phyloP scores from a whole-genome alignment of 768 basidiomycete species.

The Aureoboletus auriporus region DNA sequence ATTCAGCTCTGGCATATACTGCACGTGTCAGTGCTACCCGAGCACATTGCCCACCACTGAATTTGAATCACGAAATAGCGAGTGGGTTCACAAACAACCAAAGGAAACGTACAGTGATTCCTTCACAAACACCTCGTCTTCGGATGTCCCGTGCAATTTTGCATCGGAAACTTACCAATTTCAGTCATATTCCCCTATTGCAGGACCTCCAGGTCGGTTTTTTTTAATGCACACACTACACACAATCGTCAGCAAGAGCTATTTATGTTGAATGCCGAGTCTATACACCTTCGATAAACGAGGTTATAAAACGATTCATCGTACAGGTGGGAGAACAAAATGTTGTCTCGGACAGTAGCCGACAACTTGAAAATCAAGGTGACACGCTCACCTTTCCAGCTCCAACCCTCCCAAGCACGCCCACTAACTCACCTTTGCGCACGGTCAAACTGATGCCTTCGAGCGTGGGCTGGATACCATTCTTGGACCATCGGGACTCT shows the following conservation, averaged over 20 bases:
- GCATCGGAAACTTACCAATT: conserved; percentile 47
- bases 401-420: conserved; percentile 85
- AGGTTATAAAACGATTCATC: conserved; percentile 81
- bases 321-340: conserved; percentile 85
- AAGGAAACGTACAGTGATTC: conserved; percentile 50
- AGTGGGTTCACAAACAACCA: conserved; percentile 5
- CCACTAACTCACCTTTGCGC: conserved; percentile 81
- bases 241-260: neutral
- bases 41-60: conserved; percentile 83
- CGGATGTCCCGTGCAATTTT: neutral
- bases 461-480: conserved; percentile 53
- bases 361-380: conserved; percentile 41
- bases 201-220: conserved; percentile 74
- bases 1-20: conserved; percentile 87
- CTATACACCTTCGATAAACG: conserved; percentile 67
- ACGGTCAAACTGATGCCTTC: conserved; percentile 74
- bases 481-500: conserved; percentile 78
- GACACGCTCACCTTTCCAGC: conserved; percentile 67
- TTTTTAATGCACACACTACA: conserved; percentile 75
- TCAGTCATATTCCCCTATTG: conserved; percentile 81
- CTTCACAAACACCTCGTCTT: conserved; percentile 17
- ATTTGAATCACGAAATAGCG: conserved; percentile 32
- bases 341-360: conserved; percentile 84
- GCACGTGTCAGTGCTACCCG: conserved; percentile 82
- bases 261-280: neutral